Conservation (phyloP, 2,329 filamentous ascomycete genomes). For the Orbilia brochopaga region DNA sequence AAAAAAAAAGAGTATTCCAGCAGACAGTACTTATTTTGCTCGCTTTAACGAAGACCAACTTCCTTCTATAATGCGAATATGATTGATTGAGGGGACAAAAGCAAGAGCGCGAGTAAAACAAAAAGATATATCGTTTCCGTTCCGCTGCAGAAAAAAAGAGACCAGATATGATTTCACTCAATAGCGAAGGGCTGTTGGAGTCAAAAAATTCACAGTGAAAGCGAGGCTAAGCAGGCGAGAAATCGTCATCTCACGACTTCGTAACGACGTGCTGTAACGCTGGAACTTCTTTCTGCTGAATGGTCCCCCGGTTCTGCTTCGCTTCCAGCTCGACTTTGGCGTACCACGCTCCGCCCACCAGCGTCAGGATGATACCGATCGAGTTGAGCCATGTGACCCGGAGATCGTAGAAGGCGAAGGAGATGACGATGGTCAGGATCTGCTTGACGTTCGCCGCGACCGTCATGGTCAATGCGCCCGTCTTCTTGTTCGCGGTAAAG, state of each 20-base stretch:
- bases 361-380: constrained; percentile 62
- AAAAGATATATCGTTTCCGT: constrained; percentile 39
- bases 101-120: constrained; percentile 17
- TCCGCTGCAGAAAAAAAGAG: constrained; percentile 28
- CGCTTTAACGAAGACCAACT: constrained; percentile 44
- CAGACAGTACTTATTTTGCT: constrained; percentile 41
- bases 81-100: constrained; percentile 15
- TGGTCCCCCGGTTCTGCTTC: constrained; percentile 56
- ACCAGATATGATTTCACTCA: constrained; percentile 36
- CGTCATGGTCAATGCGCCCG: constrained; percentile 67
- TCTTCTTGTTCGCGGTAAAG: constrained; percentile 66
- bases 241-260: constrained; percentile 38
- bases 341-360: constrained; percentile 66
- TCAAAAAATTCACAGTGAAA: constrained; percentile 29
- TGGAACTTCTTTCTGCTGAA: constrained; percentile 36
- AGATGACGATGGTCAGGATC: constrained; percentile 65
- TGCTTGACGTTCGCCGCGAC: constrained; percentile 68
- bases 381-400: constrained; percentile 64
- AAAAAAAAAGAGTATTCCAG: constrained; percentile 31
- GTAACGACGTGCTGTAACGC: constrained; percentile 40
- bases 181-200: constrained; percentile 17
- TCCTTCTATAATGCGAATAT: constrained; percentile 50
- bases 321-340: constrained; percentile 62
- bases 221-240: constrained; percentile 8
- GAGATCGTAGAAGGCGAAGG: constrained; percentile 64